These are phyloP conservation scores for Naegleria fowleri DNA, from an alignment of 208 protist genomes.

Conservation along the genomic window DNA sequence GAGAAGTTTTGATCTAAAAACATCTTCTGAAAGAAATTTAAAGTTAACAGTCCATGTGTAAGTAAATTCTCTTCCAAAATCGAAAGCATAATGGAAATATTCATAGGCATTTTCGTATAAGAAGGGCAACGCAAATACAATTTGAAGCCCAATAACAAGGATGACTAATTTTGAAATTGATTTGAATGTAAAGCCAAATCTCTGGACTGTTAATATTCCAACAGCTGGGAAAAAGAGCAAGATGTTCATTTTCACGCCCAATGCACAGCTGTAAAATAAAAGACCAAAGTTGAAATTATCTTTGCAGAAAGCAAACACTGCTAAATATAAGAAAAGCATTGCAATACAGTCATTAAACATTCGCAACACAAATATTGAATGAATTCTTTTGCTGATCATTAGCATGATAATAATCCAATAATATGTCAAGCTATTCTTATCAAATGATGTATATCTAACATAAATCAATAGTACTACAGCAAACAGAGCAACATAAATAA, in stretches of 20 bases:
- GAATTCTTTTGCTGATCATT: constrained; percentile 51
- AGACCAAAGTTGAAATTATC: not conserved
- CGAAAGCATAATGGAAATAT: constrained; percentile 14
- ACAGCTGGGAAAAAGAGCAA: constrained; percentile 82
- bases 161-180: constrained; percentile 49
- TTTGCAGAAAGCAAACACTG: constrained; percentile 44
- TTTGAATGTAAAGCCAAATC: constrained; percentile 42
- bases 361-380: constrained; percentile 68
- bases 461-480: constrained; percentile 44
- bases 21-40: constrained; percentile 16
- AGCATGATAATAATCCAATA: constrained; percentile 47
- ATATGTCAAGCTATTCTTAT: not conserved
- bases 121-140: constrained; percentile 3
- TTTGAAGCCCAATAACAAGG: not conserved
- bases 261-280: constrained; percentile 42
- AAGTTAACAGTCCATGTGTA: constrained; percentile 34
- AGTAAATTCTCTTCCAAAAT: constrained; percentile 24
- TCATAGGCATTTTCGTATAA: not conserved
- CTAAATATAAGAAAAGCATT: constrained; percentile 66
- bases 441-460: not conserved
- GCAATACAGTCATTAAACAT: constrained; percentile 80
- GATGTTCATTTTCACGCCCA: constrained; percentile 92
- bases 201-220: constrained; percentile 53
- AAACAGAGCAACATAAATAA: constrained; percentile 61
- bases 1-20: constrained; percentile 41